Percentiles rank a stretch among this genome's conserved stretches.
Evolutionary conservation across 2,329 filamentous ascomycete species (phyloP).

Genomic region (Botrytis tulipae): DNA sequence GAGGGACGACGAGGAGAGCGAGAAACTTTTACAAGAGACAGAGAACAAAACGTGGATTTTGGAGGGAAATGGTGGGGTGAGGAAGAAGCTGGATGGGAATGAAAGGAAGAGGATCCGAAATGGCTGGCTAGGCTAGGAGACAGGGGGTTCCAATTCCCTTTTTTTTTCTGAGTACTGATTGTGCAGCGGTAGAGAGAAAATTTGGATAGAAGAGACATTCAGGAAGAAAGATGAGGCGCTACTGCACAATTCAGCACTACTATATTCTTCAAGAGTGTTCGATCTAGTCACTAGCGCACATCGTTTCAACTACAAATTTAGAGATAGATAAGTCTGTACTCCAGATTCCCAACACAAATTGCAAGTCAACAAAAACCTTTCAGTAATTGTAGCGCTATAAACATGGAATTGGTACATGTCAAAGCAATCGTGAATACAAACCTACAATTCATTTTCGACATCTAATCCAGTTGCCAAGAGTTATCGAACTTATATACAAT

Average conservation of each 20-base stretch:
- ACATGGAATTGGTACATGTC: not conserved
- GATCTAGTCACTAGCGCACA: not conserved
- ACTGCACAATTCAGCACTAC: not conserved
- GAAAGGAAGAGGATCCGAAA: not conserved
- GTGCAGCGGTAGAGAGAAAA: rapidly evolving
- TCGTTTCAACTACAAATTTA: not conserved
- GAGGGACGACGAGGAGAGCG: not conserved
- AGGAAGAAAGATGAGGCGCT: no score
- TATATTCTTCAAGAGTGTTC: not conserved
- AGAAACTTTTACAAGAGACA: not conserved
- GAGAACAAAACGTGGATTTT: not conserved
- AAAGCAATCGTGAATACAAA: not conserved
- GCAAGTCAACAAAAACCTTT: not conserved
- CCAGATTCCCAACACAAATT: not conserved
- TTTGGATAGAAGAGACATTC: not conserved
- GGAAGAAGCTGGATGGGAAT: not conserved
- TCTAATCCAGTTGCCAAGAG: not conserved
- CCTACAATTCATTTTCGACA: not conserved
- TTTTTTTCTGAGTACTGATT: not conserved
- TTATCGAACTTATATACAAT: not conserved
- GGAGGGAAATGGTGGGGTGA: not conserved
- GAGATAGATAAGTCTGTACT: not conserved
- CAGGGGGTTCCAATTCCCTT: rapidly evolving
- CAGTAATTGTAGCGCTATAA: not conserved
- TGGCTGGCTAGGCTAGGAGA: no score